Base-by-base conservation (phyloP, 1,284 basidiomycete genomes). In the Crepidotus sp. region DNA sequence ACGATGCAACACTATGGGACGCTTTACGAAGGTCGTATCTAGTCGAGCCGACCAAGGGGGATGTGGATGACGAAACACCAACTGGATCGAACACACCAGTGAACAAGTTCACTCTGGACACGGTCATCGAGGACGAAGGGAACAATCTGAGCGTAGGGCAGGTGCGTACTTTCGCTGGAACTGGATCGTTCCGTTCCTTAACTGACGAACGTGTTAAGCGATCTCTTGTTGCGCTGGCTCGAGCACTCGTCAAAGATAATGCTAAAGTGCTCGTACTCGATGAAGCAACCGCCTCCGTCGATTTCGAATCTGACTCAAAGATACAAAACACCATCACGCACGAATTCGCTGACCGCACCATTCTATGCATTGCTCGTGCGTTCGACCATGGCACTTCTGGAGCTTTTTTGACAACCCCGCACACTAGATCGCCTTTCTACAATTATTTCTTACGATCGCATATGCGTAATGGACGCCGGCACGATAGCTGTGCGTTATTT, bases 261-360 rank as follows among this genome's bases (percentile, higher is more conserved):
- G 73, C 81, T 7, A 80, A 76, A 55, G 73, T 92, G 37, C 75
- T 90, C 35, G 78, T 90, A 42, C 67, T 90, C 8, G 87, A 90
- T 58, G 86, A 88, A 66, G 81, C 82, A 2, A 83, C 80, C 42
- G 84, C 84, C 14, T 84, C 81, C 2, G 83, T 86, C 18, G 83
- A 87, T 60, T 88, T 80, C 50, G 83, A 85, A 61, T 92, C 88
- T 0, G 89, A 94, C 62, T 69, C 76, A 49, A 83, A 83, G 51
- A 89, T 93, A 49, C 88, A 93, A 60, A 72, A 80, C 50, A 92
- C 89, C n/a, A 92, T 94, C 51, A 73, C 83, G 2, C 71, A 71
- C 36, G 88, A 91, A 65, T 93, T 93, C 65, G 66, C 68, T 35
- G 78, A 85, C 57, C 76, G 83, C 41, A 93, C 90, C 0, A 77